phyloP scores from a whole-genome alignment of 1,139 yeast species.

The Yamadazyma sp. region DNA sequence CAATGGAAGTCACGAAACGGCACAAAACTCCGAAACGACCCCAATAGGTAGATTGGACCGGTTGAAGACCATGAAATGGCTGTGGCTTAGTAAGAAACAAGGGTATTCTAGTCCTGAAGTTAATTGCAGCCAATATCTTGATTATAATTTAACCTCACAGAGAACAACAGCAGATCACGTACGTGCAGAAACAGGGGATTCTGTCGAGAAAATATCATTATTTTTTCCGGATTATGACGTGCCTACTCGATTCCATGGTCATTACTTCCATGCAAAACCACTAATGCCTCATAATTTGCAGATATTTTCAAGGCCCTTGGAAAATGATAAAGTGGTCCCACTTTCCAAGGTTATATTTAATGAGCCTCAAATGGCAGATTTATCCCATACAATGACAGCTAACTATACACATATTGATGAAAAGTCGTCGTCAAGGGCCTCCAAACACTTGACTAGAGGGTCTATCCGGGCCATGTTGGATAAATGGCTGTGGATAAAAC shows the following conservation, averaged over 20 bases:
- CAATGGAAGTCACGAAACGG: background rate
- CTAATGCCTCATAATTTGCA: background rate
- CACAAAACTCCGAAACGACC: too few species aligned
- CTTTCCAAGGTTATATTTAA: conserved; percentile 14
- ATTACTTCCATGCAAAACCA: too few species aligned
- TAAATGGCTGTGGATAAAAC: conserved; percentile 5
- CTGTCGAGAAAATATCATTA: background rate
- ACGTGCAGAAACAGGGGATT: too few species aligned
- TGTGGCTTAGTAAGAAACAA: too few species aligned
- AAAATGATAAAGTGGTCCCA: conserved; percentile 16
- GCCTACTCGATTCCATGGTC: too few species aligned
- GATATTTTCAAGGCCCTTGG: conserved; percentile 10
- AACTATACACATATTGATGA: background rate
- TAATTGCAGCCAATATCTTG: too few species aligned
- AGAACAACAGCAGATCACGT: too few species aligned
- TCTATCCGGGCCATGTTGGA: conserved; percentile 6
- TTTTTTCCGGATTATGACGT: background rate
- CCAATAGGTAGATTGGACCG: too few species aligned
- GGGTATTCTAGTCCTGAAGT: too few species aligned
- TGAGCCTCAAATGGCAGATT: conserved; percentile 1
- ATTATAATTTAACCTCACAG: too few species aligned
- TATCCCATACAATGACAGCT: background rate
- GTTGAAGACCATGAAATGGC: too few species aligned
- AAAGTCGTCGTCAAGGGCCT: background rate
- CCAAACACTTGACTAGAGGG: background rate